Evolutionary conservation across 2,329 filamentous ascomycete species (phyloP), one percentile per base, ranked within the genome.

Genomic region (Colletotrichum sidae): DNA sequence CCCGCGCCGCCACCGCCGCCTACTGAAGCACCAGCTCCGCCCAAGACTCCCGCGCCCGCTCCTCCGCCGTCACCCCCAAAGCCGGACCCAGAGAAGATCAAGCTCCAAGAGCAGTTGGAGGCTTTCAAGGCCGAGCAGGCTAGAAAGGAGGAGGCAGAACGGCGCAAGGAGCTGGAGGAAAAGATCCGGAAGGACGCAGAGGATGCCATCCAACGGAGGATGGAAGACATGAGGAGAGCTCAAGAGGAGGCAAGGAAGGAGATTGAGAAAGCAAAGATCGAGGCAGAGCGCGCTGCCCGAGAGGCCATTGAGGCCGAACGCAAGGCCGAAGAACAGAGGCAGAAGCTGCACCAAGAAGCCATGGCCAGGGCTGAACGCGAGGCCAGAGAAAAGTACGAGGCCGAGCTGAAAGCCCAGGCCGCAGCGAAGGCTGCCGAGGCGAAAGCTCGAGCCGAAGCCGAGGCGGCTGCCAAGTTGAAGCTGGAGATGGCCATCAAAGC

Each of bases 101-200:
- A 81, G n/a, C 83, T 90, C 61, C 84, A 90, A 67, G 83, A 86
- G 67, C 84, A 90, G 70, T 76, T 92, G 13, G 81, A 83, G 11
- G 77, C 78, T 9, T 79, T 86, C 47, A 81, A 86, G 67, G 78
- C 75, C 4, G 80, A 80, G 37, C 77, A 83, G 61, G 81, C 80
- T 37, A 78, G 76, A 67, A 79, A 78, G 65, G 83, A 82, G 56
- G 81, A 81, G 10, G 80, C 78, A 9, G 79, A 82, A 39, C 80
- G 76, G 70, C 78, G 81, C 60, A 76, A 75, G 5, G 80, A 82
- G 54, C 67, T 81, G 0, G 82, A 85, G 66, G 77, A 76, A 10
- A 78, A 80, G 68, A 83, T 79, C 33, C 78, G 80, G 37, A 77
- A 73, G 57, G 82, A 85, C 55, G 80, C 83, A 8, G 83, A 85